phyloP scores from a whole-genome alignment of 352 stramenopile genomes.

The Phytophthora pistaciae region DNA sequence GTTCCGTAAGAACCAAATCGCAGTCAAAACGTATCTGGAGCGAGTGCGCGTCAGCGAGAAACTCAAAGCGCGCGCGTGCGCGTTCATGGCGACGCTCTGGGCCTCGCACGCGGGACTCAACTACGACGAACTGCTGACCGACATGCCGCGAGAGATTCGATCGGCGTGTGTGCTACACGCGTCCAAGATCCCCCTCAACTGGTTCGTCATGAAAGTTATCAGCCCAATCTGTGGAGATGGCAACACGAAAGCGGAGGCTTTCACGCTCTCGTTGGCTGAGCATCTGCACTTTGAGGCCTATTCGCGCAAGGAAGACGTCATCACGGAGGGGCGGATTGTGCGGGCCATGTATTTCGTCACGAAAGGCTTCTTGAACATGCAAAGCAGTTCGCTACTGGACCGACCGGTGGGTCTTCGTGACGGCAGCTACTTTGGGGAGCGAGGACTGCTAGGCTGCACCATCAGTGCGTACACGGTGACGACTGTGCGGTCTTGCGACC shows the following conservation, averaged over 20 bases:
- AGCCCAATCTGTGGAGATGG: slow-evolving; percentile 31
- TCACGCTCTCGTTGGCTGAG: slow-evolving; percentile 36
- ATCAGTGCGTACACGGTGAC: slow-evolving; percentile 45
- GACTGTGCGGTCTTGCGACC: slow-evolving; percentile 27
- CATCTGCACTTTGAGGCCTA: slow-evolving; percentile 63
- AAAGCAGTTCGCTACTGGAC: slow-evolving; percentile 27
- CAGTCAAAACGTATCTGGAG: slow-evolving; percentile 48
- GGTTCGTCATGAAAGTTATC: slow-evolving; percentile 47
- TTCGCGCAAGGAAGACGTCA: slow-evolving; percentile 55
- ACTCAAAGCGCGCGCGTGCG: slow-evolving; percentile 39
- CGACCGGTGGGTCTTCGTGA: slow-evolving; percentile 19
- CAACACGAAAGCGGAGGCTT: slow-evolving; percentile 22
- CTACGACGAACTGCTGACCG: slow-evolving; percentile 22
- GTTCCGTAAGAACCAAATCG: slow-evolving; percentile 64
- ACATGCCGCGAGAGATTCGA: not conserved
- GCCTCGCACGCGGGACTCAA: slow-evolving; percentile 58
- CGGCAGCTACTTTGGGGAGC: slow-evolving; percentile 64
- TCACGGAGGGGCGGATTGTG: slow-evolving; percentile 60
- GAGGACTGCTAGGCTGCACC: slow-evolving; percentile 49
- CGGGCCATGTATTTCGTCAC: slow-evolving; percentile 75
- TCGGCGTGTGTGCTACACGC: not conserved
- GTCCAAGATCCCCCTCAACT: slow-evolving; percentile 11
- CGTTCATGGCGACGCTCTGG: slow-evolving; percentile 61
- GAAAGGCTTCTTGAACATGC: slow-evolving; percentile 47
- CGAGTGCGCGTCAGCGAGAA: slow-evolving; percentile 37